Evolutionary conservation across 306 rosid genomes (phyloP).

Genomic region (Castanospermum australe): DNA sequence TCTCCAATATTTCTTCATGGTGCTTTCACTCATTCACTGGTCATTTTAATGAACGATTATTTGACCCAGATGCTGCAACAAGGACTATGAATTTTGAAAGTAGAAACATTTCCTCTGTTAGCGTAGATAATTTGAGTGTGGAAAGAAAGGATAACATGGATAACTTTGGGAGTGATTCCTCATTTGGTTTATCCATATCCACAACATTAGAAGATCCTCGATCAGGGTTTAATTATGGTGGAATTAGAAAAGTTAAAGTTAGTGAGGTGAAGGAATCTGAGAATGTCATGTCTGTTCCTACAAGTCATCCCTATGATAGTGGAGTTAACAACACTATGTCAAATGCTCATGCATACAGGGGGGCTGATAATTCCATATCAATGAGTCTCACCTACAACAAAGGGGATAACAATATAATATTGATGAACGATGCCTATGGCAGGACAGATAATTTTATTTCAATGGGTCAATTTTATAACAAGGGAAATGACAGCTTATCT

Average conservation of each 20-base stretch:
- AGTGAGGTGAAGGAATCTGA: constrained; percentile 62
- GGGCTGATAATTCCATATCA: constrained; percentile 36
- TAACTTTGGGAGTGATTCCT: constrained; percentile 40
- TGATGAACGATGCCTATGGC: constrained; percentile 38
- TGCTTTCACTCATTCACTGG: constrained; percentile 55
- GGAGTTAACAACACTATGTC: constrained; percentile 27
- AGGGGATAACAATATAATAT: constrained; percentile 39
- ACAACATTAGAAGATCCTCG: constrained; percentile 45
- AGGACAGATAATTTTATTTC: constrained; percentile 54
- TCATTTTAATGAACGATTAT: constrained; percentile 47
- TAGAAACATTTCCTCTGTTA: constrained; percentile 31
- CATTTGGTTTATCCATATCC: constrained; percentile 42
- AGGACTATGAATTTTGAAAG: constrained; percentile 35
- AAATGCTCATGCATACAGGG: constrained; percentile 29
- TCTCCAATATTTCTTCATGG: constrained; percentile 51
- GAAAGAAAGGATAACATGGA: constrained; percentile 44
- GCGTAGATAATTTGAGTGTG: constrained; percentile 27
- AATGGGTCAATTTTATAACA: constrained; percentile 46
- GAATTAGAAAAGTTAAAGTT: constrained; percentile 59
- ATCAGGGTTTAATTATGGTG: constrained; percentile 46
- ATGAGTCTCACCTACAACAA: constrained; percentile 48
- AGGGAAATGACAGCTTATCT: constrained; percentile 31
- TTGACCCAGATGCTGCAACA: constrained; percentile 33
- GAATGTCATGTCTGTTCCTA: constrained; percentile 35
- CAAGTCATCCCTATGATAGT: constrained; percentile 32